Evolutionary conservation across 306 rosid species (phyloP), one percentile per base, ranked within the genome.

Genomic region (Rosa chinensis): DNA sequence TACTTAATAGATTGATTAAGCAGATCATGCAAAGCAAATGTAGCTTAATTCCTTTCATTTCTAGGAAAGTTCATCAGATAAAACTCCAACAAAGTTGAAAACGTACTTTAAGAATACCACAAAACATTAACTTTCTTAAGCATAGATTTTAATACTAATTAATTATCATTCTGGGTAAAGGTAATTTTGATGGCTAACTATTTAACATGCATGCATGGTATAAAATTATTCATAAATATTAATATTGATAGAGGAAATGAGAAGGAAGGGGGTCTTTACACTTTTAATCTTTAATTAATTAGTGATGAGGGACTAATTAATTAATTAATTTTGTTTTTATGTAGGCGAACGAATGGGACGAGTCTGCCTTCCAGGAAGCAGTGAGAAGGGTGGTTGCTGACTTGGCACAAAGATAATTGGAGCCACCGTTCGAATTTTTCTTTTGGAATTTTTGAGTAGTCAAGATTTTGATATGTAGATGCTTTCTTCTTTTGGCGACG

Each of bases 281-380:
- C 42, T 5, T 32, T 37, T 21, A 77, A 17, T 39, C 16, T 5
- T 32, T 39, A 68, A 9, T 5, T 8, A 25, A 50, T 8, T 4
- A 20, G 11, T 58, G 20, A 20, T 17, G 2, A 13, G 9, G 13
- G 70, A 40, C 10, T 16, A 66, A 3, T 66, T 74, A 9, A 53
- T 70, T 18, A 13, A 35, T 74, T 66, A 11, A 2, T 48, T 44
- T 45, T 85, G 21, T 28, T 79, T 4, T 55, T 43, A 20, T 39
- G 76, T 62, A 94, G 98, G 90, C 77, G 78, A 80, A 82, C 70
- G 98, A 90, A 25, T 92, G 95, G 97, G 97, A 94, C 93, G 90
- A 86, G 77, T 23, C 89, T 66, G 83, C 89, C 89, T 94, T 94
- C 97, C 85, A 56, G 89, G 98, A 94, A 89, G 97, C 98, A 78